Percentiles rank a stretch among this genome's conserved stretches.
These are phyloP conservation scores for Aspergillus felis DNA, from an alignment of 2,329 filamentous ascomycete species.

Conservation along the genomic window DNA sequence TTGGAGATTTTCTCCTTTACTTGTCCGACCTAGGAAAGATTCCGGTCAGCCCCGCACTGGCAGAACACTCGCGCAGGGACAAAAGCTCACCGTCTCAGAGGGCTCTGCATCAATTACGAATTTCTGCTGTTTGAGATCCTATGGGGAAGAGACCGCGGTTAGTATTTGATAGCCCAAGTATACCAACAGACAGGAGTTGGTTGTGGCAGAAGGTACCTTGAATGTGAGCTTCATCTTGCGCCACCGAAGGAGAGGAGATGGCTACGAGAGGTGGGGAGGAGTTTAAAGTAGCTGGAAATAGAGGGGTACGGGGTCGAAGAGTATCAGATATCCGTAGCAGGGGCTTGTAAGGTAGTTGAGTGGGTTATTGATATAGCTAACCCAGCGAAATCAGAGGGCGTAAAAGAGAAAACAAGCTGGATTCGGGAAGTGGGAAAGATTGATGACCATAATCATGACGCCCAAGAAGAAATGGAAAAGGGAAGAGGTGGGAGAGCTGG, in stretches of 20 bases:
- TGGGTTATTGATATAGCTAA: neutral
- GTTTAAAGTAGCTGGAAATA: neutral
- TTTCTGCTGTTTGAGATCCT: conserved; percentile 99
- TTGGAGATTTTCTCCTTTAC: conserved; percentile 89
- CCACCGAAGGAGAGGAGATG: conserved; percentile 30
- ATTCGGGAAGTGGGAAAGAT: neutral
- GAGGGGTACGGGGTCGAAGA: neutral
- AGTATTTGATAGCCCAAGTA: conserved; percentile 8
- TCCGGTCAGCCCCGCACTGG: conserved; percentile 34
- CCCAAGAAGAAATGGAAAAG: neutral
- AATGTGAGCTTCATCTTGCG: conserved; percentile 66
- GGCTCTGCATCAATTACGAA: conserved; percentile 95
- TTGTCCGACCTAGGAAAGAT: conserved; percentile 64
- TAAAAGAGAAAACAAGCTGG: neutral
- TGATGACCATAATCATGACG: conserved; percentile 1
- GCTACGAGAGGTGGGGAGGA: conserved; percentile 12
- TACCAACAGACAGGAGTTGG: conserved; percentile 14
- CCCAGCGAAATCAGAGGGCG: neutral
- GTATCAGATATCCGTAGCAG: conserved; percentile 3
- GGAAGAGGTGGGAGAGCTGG: neutral
- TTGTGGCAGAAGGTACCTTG: conserved; percentile 50
- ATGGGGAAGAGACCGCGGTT: conserved; percentile 14
- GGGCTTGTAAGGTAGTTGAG: conserved; percentile 3
- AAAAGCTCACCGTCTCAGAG: conserved; percentile 71
- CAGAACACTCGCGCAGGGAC: conserved; percentile 10